Evolutionary conservation across 2,329 filamentous ascomycete genomes (phyloP).

Genomic region (Epichloe sp.): DNA sequence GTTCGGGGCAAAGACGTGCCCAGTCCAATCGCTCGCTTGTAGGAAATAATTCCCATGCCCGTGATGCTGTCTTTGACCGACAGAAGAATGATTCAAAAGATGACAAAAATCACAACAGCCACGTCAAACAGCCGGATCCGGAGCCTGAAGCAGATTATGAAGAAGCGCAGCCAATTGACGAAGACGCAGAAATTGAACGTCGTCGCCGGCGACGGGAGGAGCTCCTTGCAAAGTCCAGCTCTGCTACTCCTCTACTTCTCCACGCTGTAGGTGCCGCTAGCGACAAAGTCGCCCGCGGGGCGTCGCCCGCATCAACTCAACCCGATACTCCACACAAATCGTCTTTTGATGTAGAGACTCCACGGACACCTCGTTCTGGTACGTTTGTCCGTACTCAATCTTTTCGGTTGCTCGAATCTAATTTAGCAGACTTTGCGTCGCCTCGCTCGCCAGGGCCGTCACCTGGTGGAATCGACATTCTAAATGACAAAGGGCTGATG

Average conservation of each 20-base stretch:
- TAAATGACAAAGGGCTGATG: constrained; percentile 54
- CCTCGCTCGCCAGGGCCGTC: constrained; percentile 32
- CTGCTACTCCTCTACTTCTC: constrained; percentile 59
- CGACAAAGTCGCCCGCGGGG: constrained; percentile 39
- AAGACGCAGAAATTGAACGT: constrained; percentile 73
- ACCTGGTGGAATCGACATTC: constrained; percentile 47
- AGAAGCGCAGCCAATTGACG: constrained; percentile 53
- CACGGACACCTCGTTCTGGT: constrained; percentile 36
- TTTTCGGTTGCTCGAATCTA: constrained; percentile 6
- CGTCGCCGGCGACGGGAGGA: constrained; percentile 75
- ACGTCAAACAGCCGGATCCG: constrained; percentile 10
- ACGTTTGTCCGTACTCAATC: constrained; percentile 17
- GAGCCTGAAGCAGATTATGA: constrained; percentile 32
- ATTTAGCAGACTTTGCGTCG: constrained; percentile 24
- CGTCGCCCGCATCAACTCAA: constrained; percentile 39
- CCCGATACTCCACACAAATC: constrained; percentile 26
- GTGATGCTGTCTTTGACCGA: constrained; percentile 56
- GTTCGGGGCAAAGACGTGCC: constrained; percentile 28
- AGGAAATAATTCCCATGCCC: constrained; percentile 43
- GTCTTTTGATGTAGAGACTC: constrained; percentile 23
- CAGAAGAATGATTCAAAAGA: constrained; percentile 30
- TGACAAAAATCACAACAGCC: constrained; percentile 8
- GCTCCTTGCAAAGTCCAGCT: constrained; percentile 69
- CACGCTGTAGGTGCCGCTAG: constrained; percentile 56
- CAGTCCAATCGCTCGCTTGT: constrained; percentile 49